Evolutionary conservation across 1,284 basidiomycete genomes (phyloP).

Genomic region (Fistulina hepatica): DNA sequence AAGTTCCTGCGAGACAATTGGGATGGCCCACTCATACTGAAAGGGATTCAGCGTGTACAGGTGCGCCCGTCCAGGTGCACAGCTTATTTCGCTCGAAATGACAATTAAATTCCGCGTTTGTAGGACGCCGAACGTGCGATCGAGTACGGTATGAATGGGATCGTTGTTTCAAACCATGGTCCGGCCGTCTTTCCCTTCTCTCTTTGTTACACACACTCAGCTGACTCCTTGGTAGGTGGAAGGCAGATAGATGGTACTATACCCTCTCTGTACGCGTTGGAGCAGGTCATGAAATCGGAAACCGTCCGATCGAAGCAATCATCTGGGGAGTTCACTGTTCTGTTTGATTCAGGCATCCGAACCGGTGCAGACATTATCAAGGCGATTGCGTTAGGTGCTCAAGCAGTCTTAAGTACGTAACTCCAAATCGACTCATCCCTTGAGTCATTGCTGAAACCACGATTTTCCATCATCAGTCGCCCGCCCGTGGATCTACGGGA

Average conservation of each 20-base stretch:
- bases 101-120: no score
- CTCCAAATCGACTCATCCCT: not conserved
- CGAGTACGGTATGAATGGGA: constrained; percentile 58
- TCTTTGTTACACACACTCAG: no score
- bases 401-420: constrained; percentile 51
- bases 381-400: constrained; percentile 60
- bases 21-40: constrained; percentile 60
- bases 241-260: constrained; percentile 76
- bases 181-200: constrained; percentile 8
- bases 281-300: constrained; percentile 45
- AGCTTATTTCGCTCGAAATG: constrained; percentile 7
- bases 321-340: constrained; percentile 48
- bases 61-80: constrained; percentile 21
- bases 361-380: constrained; percentile 70
- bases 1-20: constrained; percentile 52
- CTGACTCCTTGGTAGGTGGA: constrained; percentile 36
- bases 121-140: constrained; percentile 64
- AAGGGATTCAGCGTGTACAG: constrained; percentile 55
- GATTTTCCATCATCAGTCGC: constrained; percentile 30
- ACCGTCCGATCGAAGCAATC: constrained; percentile 48
- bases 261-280: constrained; percentile 59
- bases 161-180: constrained; percentile 79
- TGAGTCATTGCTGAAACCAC: not conserved
- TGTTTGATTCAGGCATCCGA: constrained; percentile 75
- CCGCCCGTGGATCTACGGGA: constrained; percentile 52